Base-by-base conservation (phyloP, 805 yeast species). In the Soucietia sequanensis region DNA sequence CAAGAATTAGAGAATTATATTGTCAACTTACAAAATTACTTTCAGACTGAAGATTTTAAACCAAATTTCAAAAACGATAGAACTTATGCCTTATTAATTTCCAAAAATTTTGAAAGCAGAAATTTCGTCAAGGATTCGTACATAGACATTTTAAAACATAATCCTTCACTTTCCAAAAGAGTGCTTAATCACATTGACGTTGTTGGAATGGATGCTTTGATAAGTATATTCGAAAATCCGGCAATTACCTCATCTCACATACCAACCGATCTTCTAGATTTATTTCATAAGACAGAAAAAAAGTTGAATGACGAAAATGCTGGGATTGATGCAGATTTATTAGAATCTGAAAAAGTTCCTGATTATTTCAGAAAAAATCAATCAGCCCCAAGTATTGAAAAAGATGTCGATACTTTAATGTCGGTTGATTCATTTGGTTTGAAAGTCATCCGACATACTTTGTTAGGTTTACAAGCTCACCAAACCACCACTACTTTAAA, bases 381-480 rank as follows among this genome's bases (percentile, higher is more conserved):
- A 14, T 48, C 31, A 48, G 59, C 60, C 11, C 47, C 52, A 12
- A 48, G 76, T 0, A 51, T 86, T 10, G 72, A 71, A 2, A 84
- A 82, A 42, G 76, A 76, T 27, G 66, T 72, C 22, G 79, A 70
- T 2, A 65, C 65, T 11, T 68, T 90, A 31, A 60, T 62, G 30
- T 70, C 95, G 1, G 95, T 87, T 6, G 81, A 80, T 28, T 78
- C 95, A 0, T 76, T 79, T 41, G 95, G 93, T 9, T 72, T 89
- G 62, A 81, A 81, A 45, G 82, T 81, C 11, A 81, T 90, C 39
- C 78, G 91, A 54, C 86, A 84, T 47, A 76, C 91, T 3, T 66
- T 89, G 25, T 53, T 78, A 23, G 74, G 73, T 0, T 55, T 68
- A 31, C 56, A 58, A 31, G 49, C 62, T 11, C 54, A 53, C 22